These are phyloP conservation scores for Candolleomyces efflorescens DNA, from an alignment of 768 basidiomycete genomes.

Conservation along the genomic window DNA sequence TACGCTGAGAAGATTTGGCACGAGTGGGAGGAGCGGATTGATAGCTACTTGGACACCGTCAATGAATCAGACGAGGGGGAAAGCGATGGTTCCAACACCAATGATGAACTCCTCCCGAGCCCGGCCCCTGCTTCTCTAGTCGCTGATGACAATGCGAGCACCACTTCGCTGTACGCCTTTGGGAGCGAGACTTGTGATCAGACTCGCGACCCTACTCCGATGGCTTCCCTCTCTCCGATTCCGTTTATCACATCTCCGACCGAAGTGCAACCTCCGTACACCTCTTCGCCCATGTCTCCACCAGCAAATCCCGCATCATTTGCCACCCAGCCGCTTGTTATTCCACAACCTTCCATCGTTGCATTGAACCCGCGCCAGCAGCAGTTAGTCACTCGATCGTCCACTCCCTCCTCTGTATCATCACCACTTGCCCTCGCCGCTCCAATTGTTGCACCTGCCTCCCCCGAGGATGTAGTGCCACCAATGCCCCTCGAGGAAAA, in stretches of 20 bases:
- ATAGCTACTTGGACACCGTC: slow-evolving; percentile 53
- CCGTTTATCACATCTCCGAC: slow-evolving; percentile 27
- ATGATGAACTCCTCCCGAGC: slow-evolving; percentile 34
- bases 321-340: slow-evolving; percentile 6
- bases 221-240: slow-evolving; percentile 53
- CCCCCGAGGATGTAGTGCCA: slow-evolving; percentile 56
- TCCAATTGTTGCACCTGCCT: slow-evolving; percentile 71
- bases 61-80: slow-evolving; percentile 51
- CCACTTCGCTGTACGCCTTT: slow-evolving; percentile 62
- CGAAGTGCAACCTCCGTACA: slow-evolving; percentile 22
- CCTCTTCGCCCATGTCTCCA: slow-evolving; percentile 21
- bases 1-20: slow-evolving; percentile 96
- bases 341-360: slow-evolving; percentile 15
- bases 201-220: slow-evolving; percentile 57
- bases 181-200: slow-evolving; percentile 43
- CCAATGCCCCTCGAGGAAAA: slow-evolving; percentile 63
- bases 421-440: slow-evolving; percentile 83
- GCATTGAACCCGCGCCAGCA: slow-evolving; percentile 35
- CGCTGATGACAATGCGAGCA: slow-evolving; percentile 53
- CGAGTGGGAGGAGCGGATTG: slow-evolving; percentile 93
- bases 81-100: slow-evolving; percentile 36
- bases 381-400: slow-evolving; percentile 68
- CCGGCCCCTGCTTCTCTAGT: slow-evolving; percentile 19
- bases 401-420: slow-evolving; percentile 84
- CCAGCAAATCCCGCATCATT: not conserved